phyloP scores from a whole-genome alignment of 2,329 filamentous ascomycete genomes.

The Fusarium irregulare region DNA sequence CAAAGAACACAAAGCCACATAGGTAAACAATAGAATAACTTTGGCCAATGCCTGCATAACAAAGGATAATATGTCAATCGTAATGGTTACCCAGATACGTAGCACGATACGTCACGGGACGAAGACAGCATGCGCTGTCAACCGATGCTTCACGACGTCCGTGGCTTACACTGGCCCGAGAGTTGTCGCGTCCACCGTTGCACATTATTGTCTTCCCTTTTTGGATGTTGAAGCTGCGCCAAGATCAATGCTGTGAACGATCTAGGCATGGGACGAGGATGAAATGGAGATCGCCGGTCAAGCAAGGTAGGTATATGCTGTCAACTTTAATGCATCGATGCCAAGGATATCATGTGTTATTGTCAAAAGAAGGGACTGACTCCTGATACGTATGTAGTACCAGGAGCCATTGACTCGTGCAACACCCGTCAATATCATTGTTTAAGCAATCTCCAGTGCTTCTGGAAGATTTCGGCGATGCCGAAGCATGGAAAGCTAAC shows the following conservation, averaged over 20 bases:
- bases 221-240: neutral
- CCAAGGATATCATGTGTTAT: neutral
- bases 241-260: neutral
- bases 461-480: slow-evolving; percentile 37
- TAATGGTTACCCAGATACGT: slow-evolving; percentile 2
- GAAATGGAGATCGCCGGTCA: neutral
- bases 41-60: neutral
- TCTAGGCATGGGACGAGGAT: neutral
- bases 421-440: neutral
- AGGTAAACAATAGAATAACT: neutral
- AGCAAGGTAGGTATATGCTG: neutral
- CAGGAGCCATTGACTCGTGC: neutral
- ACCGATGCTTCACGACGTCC: slow-evolving; percentile 17
- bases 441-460: neutral
- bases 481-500: slow-evolving; percentile 23
- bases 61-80: neutral
- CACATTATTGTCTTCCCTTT: neutral
- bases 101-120: slow-evolving; percentile 28
- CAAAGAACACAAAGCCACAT: neutral
- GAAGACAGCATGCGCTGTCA: slow-evolving; percentile 26
- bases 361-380: neutral
- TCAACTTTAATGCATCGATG: neutral
- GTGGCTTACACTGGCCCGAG: slow-evolving; percentile 18
- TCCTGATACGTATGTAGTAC: neutral
- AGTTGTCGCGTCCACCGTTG: slow-evolving; percentile 7